Percentiles rank a stretch among this genome's conserved stretches.
Conservation (phyloP, 2,329 filamentous ascomycete species). For the Epichloe brachyelytri region DNA sequence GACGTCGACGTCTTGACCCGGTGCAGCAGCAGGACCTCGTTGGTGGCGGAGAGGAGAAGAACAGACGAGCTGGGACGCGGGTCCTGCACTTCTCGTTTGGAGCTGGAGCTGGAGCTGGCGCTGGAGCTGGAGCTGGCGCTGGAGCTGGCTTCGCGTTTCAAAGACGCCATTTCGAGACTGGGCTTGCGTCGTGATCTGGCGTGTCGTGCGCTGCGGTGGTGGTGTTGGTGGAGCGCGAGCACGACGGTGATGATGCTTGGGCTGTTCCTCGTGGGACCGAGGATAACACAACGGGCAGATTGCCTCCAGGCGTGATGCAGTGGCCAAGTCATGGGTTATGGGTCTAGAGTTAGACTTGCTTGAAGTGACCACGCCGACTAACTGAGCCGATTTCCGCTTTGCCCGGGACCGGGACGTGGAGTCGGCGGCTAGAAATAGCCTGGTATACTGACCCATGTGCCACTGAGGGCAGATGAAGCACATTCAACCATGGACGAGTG, state of each 20-base stretch:
- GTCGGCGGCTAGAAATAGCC: neutral
- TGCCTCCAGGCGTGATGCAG: constrained; percentile 3
- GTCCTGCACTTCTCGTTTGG: constrained; percentile 16
- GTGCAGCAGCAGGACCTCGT: constrained; percentile 79
- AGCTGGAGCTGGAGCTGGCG: no score
- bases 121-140: neutral
- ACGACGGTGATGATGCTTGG: neutral
- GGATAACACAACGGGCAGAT: neutral
- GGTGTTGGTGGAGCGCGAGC: neutral
- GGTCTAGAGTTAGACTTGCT: neutral
- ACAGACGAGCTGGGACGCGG: constrained; percentile 63
- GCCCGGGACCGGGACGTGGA: neutral
- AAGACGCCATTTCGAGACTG: constrained; percentile 1
- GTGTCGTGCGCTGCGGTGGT: constrained; percentile 1
- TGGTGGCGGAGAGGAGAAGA: constrained; percentile 70
- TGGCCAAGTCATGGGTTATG: constrained; percentile 2
- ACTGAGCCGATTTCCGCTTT: constrained; percentile 6
- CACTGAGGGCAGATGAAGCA: neutral
- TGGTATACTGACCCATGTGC: neutral
- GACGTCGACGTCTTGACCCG: constrained; percentile 71
- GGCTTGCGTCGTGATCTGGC: neutral
- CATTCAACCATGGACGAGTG: neutral
- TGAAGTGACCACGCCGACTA: neutral
- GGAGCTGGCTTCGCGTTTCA: constrained; percentile 5
- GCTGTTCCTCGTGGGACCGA: neutral